A percentile compares a stretch with the other conserved stretches of the same genome.
Evolutionary conservation across 495 filamentous ascomycete genomes (phyloP).

Genomic region (Xylaria sp.): DNA sequence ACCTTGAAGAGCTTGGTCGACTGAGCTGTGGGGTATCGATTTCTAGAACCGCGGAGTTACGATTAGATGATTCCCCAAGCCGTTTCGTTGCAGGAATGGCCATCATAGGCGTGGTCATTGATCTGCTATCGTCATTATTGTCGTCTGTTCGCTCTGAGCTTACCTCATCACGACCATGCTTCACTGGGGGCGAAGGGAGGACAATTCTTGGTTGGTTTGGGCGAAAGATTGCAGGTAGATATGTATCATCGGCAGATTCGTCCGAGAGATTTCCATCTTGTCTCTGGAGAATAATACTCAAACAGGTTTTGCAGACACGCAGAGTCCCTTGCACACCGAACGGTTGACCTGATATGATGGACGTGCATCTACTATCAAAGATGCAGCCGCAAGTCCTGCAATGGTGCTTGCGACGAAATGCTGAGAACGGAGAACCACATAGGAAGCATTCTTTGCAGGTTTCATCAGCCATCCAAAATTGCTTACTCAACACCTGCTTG

Average conservation of each 20-base stretch:
- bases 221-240: conserved; percentile 61
- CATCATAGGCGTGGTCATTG: conserved; percentile 71
- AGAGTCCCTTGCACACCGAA: conserved; percentile 90
- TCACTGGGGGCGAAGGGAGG: conserved; percentile 33
- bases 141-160: conserved; percentile 54
- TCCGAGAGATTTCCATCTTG: conserved; percentile 81
- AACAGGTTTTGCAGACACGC: conserved; percentile 93
- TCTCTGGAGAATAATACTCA: conserved; percentile 86
- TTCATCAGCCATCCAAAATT: conserved; percentile 99
- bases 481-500: conserved; percentile 85
- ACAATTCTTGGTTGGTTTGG: conserved; percentile 51
- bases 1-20: conserved; percentile 88
- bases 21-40: conserved; percentile 76
- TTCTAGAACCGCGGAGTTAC: conserved; percentile 87
- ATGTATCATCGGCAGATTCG: conserved; percentile 76
- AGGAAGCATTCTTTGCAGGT: conserved; percentile 97
- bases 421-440: conserved; percentile 87
- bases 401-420: conserved; percentile 95
- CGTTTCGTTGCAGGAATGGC: conserved; percentile 87
- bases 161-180: conserved; percentile 44
- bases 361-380: conserved; percentile 96
- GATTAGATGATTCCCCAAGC: conserved; percentile 79
- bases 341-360: conserved; percentile 79
- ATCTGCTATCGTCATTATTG: conserved; percentile 46
- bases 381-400: conserved; percentile 95